phyloP scores from a whole-genome alignment of 2,329 filamentous ascomycete genomes.

The Phyllosticta citrichinensis region DNA sequence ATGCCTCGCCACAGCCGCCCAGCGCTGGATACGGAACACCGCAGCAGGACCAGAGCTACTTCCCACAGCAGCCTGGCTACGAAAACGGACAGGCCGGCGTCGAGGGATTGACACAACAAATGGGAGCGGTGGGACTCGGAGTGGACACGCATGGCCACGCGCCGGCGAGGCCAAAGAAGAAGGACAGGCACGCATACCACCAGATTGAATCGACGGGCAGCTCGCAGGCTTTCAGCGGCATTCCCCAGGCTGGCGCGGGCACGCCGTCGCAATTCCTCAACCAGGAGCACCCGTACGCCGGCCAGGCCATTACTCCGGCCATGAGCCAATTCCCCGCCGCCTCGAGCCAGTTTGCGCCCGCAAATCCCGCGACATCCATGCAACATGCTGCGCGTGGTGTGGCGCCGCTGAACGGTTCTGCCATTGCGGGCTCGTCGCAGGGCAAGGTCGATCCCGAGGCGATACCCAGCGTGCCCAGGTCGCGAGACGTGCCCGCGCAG shows the following conservation, averaged over 20 bases:
- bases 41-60: slow-evolving; percentile 31
- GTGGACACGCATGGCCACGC: slow-evolving; percentile 38
- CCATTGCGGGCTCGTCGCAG: slow-evolving; percentile 50
- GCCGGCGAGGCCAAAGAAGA: slow-evolving; percentile 51
- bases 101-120: slow-evolving; percentile 54
- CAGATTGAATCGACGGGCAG: slow-evolving; percentile 64
- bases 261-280: slow-evolving; percentile 51
- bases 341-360: slow-evolving; percentile 42
- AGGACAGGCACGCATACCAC: slow-evolving; percentile 89
- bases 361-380: slow-evolving; percentile 24
- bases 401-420: slow-evolving; percentile 21
- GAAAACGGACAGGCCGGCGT: slow-evolving; percentile 21
- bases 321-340: slow-evolving; percentile 55
- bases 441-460: slow-evolving; percentile 80
- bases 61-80: slow-evolving; percentile 25
- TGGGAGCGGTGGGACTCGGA: slow-evolving; percentile 65
- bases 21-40: slow-evolving; percentile 13
- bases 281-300: slow-evolving; percentile 29
- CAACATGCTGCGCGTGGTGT: slow-evolving; percentile 26
- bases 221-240: slow-evolving; percentile 60
- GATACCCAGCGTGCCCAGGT: slow-evolving; percentile 79
- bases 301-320: slow-evolving; percentile 33
- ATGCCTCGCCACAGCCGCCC: slow-evolving; percentile 21
- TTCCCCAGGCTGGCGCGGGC: slow-evolving; percentile 48
- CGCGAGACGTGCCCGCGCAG: slow-evolving; percentile 71